Conservation (phyloP, 139 green algal species). For the Ulvella scutata region DNA sequence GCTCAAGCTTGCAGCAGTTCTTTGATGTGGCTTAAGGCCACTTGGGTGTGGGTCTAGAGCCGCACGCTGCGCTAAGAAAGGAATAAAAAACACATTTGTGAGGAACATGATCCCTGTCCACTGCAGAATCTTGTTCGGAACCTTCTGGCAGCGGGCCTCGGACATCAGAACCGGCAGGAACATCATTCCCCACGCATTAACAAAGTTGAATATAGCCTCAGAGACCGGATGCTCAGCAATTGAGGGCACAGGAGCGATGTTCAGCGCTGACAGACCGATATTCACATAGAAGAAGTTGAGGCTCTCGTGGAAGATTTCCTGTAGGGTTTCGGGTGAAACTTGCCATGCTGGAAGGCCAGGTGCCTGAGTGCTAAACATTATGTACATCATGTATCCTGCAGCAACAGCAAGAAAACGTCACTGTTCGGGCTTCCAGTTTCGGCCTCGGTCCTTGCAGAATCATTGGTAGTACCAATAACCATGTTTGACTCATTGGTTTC, state of each 20-base stretch:
- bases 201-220: conserved; percentile 67
- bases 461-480: too few species aligned
- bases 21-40: not conserved
- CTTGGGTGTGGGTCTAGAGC: conserved; percentile 16
- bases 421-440: too few species aligned
- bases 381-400: conserved; percentile 32
- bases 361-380: conserved; percentile 29
- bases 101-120: conserved; percentile 59
- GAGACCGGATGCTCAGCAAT: conserved; percentile 16
- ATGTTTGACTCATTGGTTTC: too few species aligned
- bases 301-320: conserved; percentile 42
- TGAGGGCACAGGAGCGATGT: not conserved
- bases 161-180: conserved; percentile 50
- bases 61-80: conserved; percentile 53
- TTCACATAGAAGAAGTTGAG: conserved; percentile 85
- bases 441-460: too few species aligned
- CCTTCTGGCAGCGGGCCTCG: conserved; percentile 29
- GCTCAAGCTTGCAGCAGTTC: not conserved
- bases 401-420: too few species aligned
- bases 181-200: conserved; percentile 56
- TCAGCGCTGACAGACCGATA: conserved; percentile 1
- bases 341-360: conserved; percentile 24
- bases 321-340: conserved; percentile 16
- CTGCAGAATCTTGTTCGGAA: conserved; percentile 14
- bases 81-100: conserved; percentile 67